These are phyloP conservation scores for Neospora caninum DNA, from an alignment of 169 alveolate genomes.

Conservation along the genomic window DNA sequence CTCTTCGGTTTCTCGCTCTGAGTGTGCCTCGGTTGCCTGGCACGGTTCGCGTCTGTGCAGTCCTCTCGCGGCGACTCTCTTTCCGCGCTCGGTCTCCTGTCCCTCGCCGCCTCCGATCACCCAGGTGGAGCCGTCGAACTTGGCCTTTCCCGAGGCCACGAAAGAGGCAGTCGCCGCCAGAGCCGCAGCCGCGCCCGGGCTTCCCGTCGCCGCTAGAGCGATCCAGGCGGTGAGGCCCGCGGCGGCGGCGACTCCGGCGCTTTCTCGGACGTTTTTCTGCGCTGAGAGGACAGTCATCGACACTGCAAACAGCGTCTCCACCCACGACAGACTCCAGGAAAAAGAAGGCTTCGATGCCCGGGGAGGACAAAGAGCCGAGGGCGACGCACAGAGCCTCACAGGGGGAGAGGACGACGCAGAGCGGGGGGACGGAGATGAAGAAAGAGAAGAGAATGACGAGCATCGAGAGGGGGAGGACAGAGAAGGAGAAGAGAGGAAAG, in stretches of 20 bases:
- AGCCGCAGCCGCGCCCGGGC: neutral
- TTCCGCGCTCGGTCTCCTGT: neutral
- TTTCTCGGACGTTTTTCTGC: neutral
- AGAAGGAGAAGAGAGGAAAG: neutral
- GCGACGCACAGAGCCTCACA: neutral
- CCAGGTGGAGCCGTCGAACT: neutral
- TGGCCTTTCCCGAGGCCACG: neutral
- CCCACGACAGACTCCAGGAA: neutral
- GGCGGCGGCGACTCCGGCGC: neutral
- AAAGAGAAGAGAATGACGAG: neutral
- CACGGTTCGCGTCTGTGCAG: too few species aligned
- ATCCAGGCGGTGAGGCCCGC: neutral
- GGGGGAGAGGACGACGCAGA: neutral
- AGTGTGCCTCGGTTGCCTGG: neutral
- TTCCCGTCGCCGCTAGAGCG: neutral
- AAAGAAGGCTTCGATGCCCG: neutral
- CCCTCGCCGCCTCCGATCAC: neutral
- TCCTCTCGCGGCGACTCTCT: too few species aligned
- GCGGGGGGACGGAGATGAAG: neutral
- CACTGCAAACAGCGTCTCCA: neutral
- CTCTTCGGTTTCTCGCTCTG: neutral
- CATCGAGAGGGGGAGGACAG: neutral
- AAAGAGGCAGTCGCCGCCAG: neutral
- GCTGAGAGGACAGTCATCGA: neutral
- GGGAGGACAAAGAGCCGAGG: neutral